Conservation (phyloP, 2,329 filamentous ascomycete genomes). For the Thyridium curvatum region DNA sequence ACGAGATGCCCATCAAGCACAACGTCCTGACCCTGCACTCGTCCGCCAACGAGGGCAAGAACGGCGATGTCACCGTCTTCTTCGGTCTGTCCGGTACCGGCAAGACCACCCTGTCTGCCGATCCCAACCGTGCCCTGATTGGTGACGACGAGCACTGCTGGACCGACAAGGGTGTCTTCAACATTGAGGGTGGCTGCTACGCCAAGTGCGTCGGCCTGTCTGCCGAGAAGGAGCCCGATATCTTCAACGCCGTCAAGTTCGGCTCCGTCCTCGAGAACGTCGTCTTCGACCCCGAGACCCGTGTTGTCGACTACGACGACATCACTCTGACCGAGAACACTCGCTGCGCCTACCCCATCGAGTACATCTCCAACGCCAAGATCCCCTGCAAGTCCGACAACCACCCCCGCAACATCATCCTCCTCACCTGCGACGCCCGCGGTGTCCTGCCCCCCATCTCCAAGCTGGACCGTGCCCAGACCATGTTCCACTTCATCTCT, state of each 20-base stretch:
- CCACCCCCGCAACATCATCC: constrained; percentile 95
- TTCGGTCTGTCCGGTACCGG: constrained; percentile 97
- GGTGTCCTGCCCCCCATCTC: constrained; percentile 97
- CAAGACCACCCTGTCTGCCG: constrained; percentile 96
- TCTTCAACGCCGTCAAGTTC: constrained; percentile 91
- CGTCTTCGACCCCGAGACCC: constrained; percentile 87
- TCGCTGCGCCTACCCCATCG: constrained; percentile 95
- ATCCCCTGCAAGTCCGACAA: constrained; percentile 84
- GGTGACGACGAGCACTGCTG: constrained; percentile 99
- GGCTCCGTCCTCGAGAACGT: constrained; percentile 98
- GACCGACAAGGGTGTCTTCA: constrained; percentile 95
- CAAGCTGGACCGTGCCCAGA: constrained; percentile 89
- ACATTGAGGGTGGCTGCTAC: constrained; percentile 99
- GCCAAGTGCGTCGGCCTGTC: constrained; percentile 98
- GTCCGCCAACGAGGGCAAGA: constrained; percentile 92
- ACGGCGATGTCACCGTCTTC: constrained; percentile 97
- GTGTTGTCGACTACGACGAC: constrained; percentile 94
- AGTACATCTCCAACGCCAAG: constrained; percentile 98
- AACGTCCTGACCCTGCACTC: constrained; percentile 98
- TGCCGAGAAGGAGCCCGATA: constrained; percentile 98
- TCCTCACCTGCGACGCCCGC: constrained; percentile 95
- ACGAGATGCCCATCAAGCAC: constrained; percentile 99
- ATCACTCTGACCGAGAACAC: constrained; percentile 96
- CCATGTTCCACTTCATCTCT: constrained; percentile 99
- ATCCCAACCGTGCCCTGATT: constrained; percentile 92